These are phyloP conservation scores for Lactarius vividus DNA, from an alignment of 768 basidiomycete genomes.

Conservation along the genomic window DNA sequence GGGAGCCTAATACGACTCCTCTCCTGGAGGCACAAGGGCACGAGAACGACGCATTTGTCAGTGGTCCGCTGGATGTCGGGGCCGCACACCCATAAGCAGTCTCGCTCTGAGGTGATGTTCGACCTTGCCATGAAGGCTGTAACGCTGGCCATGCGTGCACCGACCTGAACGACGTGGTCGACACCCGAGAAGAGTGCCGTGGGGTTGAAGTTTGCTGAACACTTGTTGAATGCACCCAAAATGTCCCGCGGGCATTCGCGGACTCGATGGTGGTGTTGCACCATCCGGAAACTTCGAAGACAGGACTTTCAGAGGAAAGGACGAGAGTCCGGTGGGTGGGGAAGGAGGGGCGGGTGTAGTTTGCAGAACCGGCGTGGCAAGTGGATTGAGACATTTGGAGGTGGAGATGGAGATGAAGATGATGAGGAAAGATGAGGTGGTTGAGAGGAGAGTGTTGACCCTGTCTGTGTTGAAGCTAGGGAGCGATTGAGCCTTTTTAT, in stretches of 20 bases:
- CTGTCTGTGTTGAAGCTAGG: neutral
- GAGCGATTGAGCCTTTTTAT: neutral
- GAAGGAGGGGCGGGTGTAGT: neutral
- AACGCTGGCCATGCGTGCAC: neutral
- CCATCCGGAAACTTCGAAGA: neutral
- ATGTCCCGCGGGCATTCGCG: neutral
- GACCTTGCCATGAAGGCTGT: neutral
- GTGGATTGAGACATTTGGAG: neutral
- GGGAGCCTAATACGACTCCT: neutral
- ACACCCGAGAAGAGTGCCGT: neutral
- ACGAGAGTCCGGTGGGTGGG: neutral
- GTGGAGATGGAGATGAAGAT: neutral
- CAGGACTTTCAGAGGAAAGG: neutral
- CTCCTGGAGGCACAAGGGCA: neutral
- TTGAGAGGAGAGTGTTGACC: neutral
- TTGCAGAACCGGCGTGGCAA: slow-evolving; percentile 1
- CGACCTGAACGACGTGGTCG: neutral
- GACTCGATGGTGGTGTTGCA: neutral
- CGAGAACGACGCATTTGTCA: neutral
- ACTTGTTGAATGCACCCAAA: neutral
- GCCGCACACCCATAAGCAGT: no score
- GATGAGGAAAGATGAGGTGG: neutral
- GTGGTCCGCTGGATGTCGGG: neutral
- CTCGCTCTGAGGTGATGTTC: neutral
- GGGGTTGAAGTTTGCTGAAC: neutral